Percentiles rank a stretch among this genome's conserved stretches.
phyloP scores from a whole-genome alignment of 345 rosid species.

The Ceriops zippeliana region DNA sequence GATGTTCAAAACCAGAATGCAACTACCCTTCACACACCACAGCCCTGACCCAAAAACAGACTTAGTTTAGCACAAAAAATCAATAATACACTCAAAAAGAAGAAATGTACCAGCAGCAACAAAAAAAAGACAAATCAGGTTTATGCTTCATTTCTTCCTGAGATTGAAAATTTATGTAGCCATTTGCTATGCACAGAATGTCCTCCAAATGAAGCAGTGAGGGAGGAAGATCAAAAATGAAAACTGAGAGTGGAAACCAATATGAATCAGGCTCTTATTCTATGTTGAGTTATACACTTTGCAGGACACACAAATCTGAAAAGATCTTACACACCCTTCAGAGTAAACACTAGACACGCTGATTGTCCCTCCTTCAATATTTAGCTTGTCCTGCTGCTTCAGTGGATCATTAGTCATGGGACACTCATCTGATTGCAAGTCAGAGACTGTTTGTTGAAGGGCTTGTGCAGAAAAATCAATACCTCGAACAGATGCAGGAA shows the following conservation, averaged over 20 bases:
- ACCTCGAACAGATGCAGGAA: slow-evolving; percentile 26
- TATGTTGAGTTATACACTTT: background rate
- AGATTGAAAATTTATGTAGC: background rate
- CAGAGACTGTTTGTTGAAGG: slow-evolving; percentile 47
- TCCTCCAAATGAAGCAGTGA: background rate
- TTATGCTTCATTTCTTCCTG: background rate
- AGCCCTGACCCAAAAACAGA: background rate
- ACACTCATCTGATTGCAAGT: slow-evolving; percentile 56
- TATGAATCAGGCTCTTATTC: background rate
- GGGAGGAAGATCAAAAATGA: background rate
- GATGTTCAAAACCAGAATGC: background rate
- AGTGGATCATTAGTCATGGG: slow-evolving; percentile 30
- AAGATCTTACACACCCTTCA: slow-evolving; percentile 23
- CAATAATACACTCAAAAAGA: background rate
- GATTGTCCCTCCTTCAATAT: slow-evolving; percentile 31
- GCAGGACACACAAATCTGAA: background rate
- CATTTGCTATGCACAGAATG: background rate
- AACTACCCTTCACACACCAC: background rate
- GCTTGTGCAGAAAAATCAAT: slow-evolving; percentile 34
- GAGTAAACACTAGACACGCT: slow-evolving; percentile 27
- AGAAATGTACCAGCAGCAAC: background rate
- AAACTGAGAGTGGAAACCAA: background rate
- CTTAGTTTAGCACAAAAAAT: background rate
- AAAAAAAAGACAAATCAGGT: background rate
- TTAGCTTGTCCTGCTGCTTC: slow-evolving; percentile 23